Conservation (phyloP, 2,329 filamentous ascomycete species). For the Immersiporthe knoxdaviesiana region DNA sequence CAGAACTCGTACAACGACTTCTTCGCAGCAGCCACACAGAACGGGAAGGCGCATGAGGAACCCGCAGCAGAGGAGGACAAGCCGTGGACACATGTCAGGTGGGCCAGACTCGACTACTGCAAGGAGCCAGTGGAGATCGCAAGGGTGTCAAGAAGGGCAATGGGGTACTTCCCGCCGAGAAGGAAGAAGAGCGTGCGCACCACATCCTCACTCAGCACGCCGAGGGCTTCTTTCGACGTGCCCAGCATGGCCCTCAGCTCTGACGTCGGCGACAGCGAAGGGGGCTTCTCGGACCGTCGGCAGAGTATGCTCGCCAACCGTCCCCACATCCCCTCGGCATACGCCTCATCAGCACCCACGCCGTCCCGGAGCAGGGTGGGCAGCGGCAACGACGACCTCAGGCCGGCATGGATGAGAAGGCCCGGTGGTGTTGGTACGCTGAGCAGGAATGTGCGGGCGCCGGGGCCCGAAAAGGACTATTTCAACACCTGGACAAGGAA, state of each 20-base stretch:
- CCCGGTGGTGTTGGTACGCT: conserved; percentile 90
- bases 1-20: conserved; percentile 45
- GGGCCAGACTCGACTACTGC: conserved; percentile 77
- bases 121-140: conserved; percentile 79
- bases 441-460: conserved; percentile 68
- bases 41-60: conserved; percentile 38
- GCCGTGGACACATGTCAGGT: conserved; percentile 85
- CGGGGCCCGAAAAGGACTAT: conserved; percentile 82
- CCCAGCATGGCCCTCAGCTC: conserved; percentile 49
- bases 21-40: conserved; percentile 42
- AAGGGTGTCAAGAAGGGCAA: conserved; percentile 75
- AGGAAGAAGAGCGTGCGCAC: conserved; percentile 80
- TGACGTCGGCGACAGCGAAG: conserved; percentile 39
- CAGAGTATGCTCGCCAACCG: conserved; percentile 47
- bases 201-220: conserved; percentile 68
- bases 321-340: conserved; percentile 39
- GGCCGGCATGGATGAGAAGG: conserved; percentile 70
- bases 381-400: conserved; percentile 44
- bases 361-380: conserved; percentile 43
- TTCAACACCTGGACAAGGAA: conserved; percentile 84
- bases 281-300: conserved; percentile 45
- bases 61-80: conserved; percentile 58
- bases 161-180: conserved; percentile 91
- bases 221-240: conserved; percentile 66
- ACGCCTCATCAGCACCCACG: conserved; percentile 35